Evolutionary conservation across 2,329 filamentous ascomycete genomes (phyloP).

Genomic region (Nothophoma quercina): DNA sequence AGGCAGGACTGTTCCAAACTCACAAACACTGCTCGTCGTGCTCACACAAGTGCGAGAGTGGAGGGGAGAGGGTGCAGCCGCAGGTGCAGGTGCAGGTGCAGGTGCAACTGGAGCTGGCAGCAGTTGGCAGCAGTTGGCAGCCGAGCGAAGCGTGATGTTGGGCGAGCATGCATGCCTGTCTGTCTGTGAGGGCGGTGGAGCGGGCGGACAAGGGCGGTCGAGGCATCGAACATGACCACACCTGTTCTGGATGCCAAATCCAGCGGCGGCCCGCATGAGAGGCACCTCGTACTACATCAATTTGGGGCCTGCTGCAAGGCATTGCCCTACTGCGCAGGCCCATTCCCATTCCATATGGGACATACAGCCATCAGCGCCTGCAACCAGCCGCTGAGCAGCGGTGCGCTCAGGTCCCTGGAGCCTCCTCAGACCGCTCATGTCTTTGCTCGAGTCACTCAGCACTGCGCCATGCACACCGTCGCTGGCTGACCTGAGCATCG

Average conservation of each 20-base stretch:
- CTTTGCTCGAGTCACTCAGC: slow-evolving; percentile 14
- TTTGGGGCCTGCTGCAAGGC: slow-evolving; percentile 38
- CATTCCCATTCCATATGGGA: slow-evolving; percentile 31
- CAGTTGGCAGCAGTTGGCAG: slow-evolving; percentile 12
- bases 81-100: slow-evolving; percentile 6
- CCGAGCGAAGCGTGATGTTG: slow-evolving; percentile 37
- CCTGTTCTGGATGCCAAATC: slow-evolving; percentile 25
- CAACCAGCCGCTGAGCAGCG: slow-evolving; percentile 5
- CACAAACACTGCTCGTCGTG: slow-evolving; percentile 12
- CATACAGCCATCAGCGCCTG: slow-evolving; percentile 16
- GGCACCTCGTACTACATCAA: slow-evolving; percentile 42
- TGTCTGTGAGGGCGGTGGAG: slow-evolving; percentile 38
- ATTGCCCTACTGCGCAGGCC: slow-evolving; percentile 28
- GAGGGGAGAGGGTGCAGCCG: not conserved
- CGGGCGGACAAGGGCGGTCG: slow-evolving; percentile 48
- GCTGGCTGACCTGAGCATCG: slow-evolving; percentile 34
- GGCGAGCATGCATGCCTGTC: slow-evolving; percentile 43
- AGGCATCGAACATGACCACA: slow-evolving; percentile 46
- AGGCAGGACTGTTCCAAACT: slow-evolving; percentile 11
- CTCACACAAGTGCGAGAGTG: slow-evolving; percentile 8
- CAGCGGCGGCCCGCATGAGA: slow-evolving; percentile 36
- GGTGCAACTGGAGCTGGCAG: slow-evolving; percentile 15
- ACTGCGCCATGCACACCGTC: slow-evolving; percentile 28
- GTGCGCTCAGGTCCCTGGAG: not conserved
- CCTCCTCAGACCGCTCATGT: slow-evolving; percentile 15